phyloP scores from a whole-genome alignment of 2,329 filamentous ascomycete species.

The Arthroderma sp. region DNA sequence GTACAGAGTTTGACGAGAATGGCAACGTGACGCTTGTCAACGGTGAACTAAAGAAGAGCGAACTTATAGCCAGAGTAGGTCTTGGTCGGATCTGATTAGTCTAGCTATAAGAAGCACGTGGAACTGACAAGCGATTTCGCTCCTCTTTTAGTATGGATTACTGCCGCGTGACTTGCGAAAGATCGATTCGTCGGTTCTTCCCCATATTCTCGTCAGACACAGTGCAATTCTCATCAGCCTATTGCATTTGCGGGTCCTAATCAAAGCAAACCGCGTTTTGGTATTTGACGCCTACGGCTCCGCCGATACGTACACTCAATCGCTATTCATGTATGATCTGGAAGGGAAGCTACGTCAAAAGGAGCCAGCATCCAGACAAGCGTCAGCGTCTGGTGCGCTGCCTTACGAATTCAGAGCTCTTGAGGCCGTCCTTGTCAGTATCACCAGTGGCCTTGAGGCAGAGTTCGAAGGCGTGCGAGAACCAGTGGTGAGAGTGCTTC shows the following conservation, averaged over 20 bases:
- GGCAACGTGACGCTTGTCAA: slow-evolving; percentile 87
- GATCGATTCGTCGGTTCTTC: slow-evolving; percentile 90
- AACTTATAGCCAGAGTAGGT: slow-evolving; percentile 80
- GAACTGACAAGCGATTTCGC: not conserved
- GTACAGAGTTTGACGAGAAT: slow-evolving; percentile 87
- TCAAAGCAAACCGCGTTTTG: slow-evolving; percentile 86
- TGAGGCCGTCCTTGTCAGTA: slow-evolving; percentile 87
- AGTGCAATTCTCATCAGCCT: slow-evolving; percentile 91
- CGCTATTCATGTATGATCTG: slow-evolving; percentile 93
- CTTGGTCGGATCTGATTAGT: not conserved
- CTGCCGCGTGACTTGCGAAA: slow-evolving; percentile 91
- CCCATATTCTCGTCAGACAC: slow-evolving; percentile 86
- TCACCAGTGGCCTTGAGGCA: slow-evolving; percentile 79
- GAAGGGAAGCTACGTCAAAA: slow-evolving; percentile 86
- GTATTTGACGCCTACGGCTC: slow-evolving; percentile 95
- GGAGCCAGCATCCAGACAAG: slow-evolving; percentile 33
- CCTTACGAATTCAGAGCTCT: slow-evolving; percentile 94
- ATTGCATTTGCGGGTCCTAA: slow-evolving; percentile 87
- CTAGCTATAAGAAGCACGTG: not conserved
- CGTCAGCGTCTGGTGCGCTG: slow-evolving; percentile 42
- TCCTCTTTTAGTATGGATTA: slow-evolving; percentile 58
- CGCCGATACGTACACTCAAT: slow-evolving; percentile 87
- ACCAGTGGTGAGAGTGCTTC: slow-evolving; percentile 75
- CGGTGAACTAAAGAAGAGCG: slow-evolving; percentile 93
- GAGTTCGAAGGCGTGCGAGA: slow-evolving; percentile 91